Evolutionary conservation across 352 stramenopile genomes (phyloP).

Genomic region (Saprolegnia parasitica): DNA sequence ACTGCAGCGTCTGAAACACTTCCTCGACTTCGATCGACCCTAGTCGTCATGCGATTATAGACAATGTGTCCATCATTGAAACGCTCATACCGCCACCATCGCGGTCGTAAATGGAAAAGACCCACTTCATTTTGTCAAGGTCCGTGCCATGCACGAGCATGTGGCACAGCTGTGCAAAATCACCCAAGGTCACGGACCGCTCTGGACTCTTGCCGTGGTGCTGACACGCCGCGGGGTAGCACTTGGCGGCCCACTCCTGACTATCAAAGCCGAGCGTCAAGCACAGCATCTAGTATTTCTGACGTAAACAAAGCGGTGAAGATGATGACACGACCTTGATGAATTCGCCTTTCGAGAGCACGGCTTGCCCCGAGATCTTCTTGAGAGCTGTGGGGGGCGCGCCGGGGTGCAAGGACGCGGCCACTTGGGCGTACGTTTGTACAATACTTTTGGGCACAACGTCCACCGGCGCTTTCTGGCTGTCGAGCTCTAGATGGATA

Average conservation of each 20-base stretch:
- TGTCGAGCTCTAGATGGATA: not conserved
- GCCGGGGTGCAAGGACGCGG: not conserved
- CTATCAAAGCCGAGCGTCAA: slow-evolving; percentile 2
- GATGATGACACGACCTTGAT: not conserved
- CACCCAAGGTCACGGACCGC: not conserved
- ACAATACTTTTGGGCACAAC: not conserved
- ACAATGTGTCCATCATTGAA: not conserved
- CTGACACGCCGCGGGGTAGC: slow-evolving; percentile 3
- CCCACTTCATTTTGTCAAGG: slow-evolving; percentile 16
- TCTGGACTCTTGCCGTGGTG: slow-evolving; percentile 7
- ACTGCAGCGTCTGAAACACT: slow-evolving; percentile 25
- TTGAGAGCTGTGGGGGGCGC: not conserved
- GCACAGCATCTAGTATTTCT: slow-evolving; percentile 9
- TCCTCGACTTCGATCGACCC: slow-evolving; percentile 17
- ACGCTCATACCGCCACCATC: slow-evolving; percentile 3
- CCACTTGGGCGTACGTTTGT: not conserved
- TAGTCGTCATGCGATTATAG: not conserved
- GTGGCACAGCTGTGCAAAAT: not conserved
- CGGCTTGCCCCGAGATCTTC: not conserved
- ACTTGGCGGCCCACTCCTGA: slow-evolving; percentile 18
- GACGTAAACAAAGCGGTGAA: not conserved
- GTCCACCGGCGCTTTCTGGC: not conserved
- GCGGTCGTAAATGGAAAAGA: slow-evolving; percentile 25
- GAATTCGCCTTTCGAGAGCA: slow-evolving; percentile 17
- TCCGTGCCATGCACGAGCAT: slow-evolving; percentile 18